Evolutionary conservation across 345 rosid species (phyloP), one percentile per base, ranked within the genome.

Genomic region (Eucalyptus regnans): DNA sequence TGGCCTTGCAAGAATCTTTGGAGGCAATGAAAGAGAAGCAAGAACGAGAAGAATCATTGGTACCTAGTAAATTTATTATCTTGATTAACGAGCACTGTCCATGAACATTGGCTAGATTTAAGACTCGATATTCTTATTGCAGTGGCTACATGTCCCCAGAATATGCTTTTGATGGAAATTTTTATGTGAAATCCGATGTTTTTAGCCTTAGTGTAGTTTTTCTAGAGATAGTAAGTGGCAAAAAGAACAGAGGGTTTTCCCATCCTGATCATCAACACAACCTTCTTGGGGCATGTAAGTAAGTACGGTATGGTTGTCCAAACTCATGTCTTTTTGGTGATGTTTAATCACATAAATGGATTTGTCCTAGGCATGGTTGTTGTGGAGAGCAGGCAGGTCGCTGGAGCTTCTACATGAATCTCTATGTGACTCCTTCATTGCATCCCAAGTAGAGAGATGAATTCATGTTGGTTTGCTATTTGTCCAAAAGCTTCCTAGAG

Each of bases 281-380:
- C 50, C 90, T 89, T n/a, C 87, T 89, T 3, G 90, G 90, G n/a
- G 37, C 89, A 89, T 85, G 90, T 89, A 89, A 87, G 90, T 18
- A 8, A 7, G 2, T 88, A 29, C 11, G 1, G 23, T 66, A 31
- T 16, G 41, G 79, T 8, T 66, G 12, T 33, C 20, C 13, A 58
- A 58, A 25, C n/a, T 58, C n/a, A 10, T 58, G 7, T 25, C 66
- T 58, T 10, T 58, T 58, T 5, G 1, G 1, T 31, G 79, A 7
- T 31, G 6, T 3, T 16, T 62, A 62, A 62, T 3, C 18, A 29
- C 33, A 29, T 29, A 0, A 62, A 0, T 62, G 4, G 33, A 29
- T 62, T 29, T 62, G 33, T 86, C 51, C 18, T 9, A 92, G 93
- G 92, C 91, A 89, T 92, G 92, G 89, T 23, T 83, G 51, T 15